These are phyloP conservation scores for Chenopodium album DNA, from an alignment of 148 eudicot genomes.

Conservation along the genomic window DNA sequence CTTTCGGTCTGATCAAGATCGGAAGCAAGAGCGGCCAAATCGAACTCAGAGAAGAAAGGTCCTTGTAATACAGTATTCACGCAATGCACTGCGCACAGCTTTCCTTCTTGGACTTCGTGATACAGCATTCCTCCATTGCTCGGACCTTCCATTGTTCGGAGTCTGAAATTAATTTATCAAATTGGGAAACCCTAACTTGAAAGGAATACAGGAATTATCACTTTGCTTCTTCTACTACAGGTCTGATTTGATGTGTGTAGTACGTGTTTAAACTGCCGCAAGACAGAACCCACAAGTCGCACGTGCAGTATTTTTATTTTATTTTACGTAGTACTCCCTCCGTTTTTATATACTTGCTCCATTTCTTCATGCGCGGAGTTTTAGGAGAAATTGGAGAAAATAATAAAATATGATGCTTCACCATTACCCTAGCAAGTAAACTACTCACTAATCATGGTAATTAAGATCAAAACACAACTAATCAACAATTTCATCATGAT, in stretches of 20 bases:
- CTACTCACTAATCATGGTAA: too few relatives aligned
- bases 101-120: constrained; percentile 96
- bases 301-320: neutral
- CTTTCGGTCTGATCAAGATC: constrained; percentile 81
- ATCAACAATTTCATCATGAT: too few relatives aligned
- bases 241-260: neutral
- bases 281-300: neutral
- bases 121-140: constrained; percentile 92
- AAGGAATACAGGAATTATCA: neutral
- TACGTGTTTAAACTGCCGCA: neutral
- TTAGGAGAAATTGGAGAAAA: too few relatives aligned
- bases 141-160: constrained; percentile 48
- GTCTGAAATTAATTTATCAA: too few relatives aligned
- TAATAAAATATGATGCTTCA: too few relatives aligned
- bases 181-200: neutral
- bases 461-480: too few relatives aligned
- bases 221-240: neutral
- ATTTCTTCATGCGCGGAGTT: too few relatives aligned
- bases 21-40: constrained; percentile 89
- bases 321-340: too few relatives aligned
- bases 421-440: too few relatives aligned
- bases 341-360: too few relatives aligned
- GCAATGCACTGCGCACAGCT: constrained; percentile 94
- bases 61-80: constrained; percentile 95
- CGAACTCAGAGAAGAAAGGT: constrained; percentile 89